Evolutionary conservation across 495 filamentous ascomycete species (phyloP), one percentile per base, ranked within the genome.

Genomic region (Penicillium tannophilum): DNA sequence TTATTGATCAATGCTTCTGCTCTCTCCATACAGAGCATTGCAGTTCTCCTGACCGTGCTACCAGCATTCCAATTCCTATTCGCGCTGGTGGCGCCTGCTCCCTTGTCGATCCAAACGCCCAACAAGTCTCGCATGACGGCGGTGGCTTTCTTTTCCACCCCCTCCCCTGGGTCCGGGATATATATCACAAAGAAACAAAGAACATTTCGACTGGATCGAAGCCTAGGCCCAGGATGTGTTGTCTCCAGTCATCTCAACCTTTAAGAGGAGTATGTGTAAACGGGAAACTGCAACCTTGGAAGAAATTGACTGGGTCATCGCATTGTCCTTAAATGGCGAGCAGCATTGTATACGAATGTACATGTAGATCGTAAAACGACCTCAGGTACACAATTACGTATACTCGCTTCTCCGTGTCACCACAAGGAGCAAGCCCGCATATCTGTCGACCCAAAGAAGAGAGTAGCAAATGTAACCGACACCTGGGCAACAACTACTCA

Each of bases 71-170:
- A 33, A 50, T 30, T n/a, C 26, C 30, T 3, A 23, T 47, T 23
- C 31, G 23, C 49, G 39, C 56, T 46, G 52, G 55, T 56, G 53
- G 56, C 53, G 50, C 36, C 41, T 44, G 17, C 19, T 36, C 39
- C 52, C 39, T 30, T 59, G 52, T 42, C 35, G 9, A 30, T 39
- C 61, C 8, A 46, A 39, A 30, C 19, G 44, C 43, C 17, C 17
- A 35, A 28, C 16, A 28, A 28, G 24, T 26, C 23, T 30, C 28
- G 9, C 6, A 50, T 64, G 54, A 57, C 58, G 51, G 3, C 3
- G 62, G 62, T 60, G 58, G 54, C 54, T 61, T 52, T 51, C 24
- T n/a, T 28, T 24, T 23, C 44, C 14, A 16, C 24, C 10, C 19
- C 20, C 24, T 28, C 19, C 26, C 9, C 28, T 26, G 3, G 12